Base-by-base conservation (phyloP, 495 filamentous ascomycete species). In the Friedmanniomyces endolithicus region DNA sequence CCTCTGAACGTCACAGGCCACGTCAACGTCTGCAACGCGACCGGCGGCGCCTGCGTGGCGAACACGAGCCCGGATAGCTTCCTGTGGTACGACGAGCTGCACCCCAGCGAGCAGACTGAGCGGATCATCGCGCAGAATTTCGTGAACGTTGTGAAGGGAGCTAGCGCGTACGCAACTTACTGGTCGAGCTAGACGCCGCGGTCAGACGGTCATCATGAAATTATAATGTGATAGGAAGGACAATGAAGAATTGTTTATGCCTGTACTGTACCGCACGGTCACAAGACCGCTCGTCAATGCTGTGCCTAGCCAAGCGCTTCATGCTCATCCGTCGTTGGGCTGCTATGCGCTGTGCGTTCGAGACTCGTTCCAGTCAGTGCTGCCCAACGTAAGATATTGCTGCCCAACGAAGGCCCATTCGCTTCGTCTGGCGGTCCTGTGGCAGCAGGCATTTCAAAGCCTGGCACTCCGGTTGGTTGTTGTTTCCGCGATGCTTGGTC, bases 1-100 rank as follows among this genome's bases (percentile, higher is more conserved):
- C 82, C 82, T 16, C 70, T 76, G n/a, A 85, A 86, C 61, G 78
- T 78, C 41, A 81, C 73, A 0, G 79, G 79, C 2, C 79, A 62
- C 48, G 77, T 73, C 29, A 63, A 73, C 33, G 67, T 79, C 25
- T 87, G 84, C 65, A 55, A 75, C 29, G 50, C 66, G 0, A 62
- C 67, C 11, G 69, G 71, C 44, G 52, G 48, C 9, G 57, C 64
- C 23, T 67, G 66, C 50, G 58, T 60, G 3, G 45, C 62, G 20
- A 51, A 63, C 11, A 61, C 63, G 24, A 61, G 52, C 23, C 64
- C 61, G 54, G 70, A 74, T 55, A 72, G 65, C 27, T 81, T 71
- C 54, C 50, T 75, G 61, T 76, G 75, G 73, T 76, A 73, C 55
- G 83, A 87, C 67, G 76, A 79, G 63, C 66, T 87, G 63, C 85